A percentile compares a stretch with the other conserved stretches of the same genome.
Evolutionary conservation across 1,284 basidiomycete genomes (phyloP).

Genomic region (Crucibulum cyathiforme): DNA sequence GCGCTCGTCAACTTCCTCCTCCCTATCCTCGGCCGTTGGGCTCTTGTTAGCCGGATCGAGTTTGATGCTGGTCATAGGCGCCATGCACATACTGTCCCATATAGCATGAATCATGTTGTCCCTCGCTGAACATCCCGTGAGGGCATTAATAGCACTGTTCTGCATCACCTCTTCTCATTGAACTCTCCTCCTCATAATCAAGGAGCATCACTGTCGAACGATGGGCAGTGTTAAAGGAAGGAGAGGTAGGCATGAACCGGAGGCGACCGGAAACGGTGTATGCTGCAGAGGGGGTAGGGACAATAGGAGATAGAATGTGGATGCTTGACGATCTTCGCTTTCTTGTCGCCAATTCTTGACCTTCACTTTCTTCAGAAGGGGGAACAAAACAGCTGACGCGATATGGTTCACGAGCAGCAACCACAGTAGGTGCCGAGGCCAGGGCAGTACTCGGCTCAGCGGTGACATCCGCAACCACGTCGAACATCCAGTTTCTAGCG

Average conservation of each 20-base stretch:
- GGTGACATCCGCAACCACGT: constrained; percentile 74
- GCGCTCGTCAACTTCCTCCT: constrained; percentile 13
- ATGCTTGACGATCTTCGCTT: constrained; percentile 46
- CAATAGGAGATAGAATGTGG: constrained; percentile 24
- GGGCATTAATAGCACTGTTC: no score
- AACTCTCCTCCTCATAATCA: constrained; percentile 46
- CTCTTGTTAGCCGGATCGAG: constrained; percentile 24
- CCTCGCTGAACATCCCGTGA: constrained; percentile 35
- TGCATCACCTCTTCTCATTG: constrained; percentile 44
- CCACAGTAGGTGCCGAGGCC: constrained; percentile 12
- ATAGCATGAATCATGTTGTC: constrained; percentile 26
- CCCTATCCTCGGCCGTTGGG: no score
- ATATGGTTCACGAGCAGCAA: constrained; percentile 23
- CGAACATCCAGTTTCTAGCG: constrained; percentile 79
- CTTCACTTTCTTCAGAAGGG: constrained; percentile 8
- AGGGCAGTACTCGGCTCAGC: constrained; percentile 10
- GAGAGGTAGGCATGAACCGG: constrained; percentile 66
- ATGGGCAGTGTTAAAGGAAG: constrained; percentile 42
- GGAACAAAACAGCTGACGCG: constrained; percentile 45
- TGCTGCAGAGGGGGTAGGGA: constrained; percentile 18
- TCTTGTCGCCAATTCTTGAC: constrained; percentile 12
- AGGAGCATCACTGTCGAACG: constrained; percentile 11
- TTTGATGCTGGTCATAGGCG: constrained; percentile 38
- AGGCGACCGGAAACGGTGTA: constrained; percentile 42
- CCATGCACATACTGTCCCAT: constrained; percentile 35